phyloP scores from a whole-genome alignment of 352 stramenopile genomes.

The Globisporangium radiosum region DNA sequence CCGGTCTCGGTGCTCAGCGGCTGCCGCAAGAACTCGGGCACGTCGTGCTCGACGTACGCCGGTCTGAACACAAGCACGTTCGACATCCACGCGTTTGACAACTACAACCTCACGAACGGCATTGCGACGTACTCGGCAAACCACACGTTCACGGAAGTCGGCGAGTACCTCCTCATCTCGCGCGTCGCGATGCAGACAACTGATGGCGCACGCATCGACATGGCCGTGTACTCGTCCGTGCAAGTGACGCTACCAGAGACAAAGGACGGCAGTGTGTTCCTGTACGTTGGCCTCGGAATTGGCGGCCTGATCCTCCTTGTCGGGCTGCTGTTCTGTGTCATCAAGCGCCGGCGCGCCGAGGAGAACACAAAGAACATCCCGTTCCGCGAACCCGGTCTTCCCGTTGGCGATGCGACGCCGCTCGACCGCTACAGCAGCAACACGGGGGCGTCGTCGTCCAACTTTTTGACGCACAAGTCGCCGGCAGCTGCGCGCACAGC shows the following conservation, averaged over 20 bases:
- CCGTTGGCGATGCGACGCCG: slow-evolving; percentile 15
- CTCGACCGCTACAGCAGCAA: slow-evolving; percentile 41
- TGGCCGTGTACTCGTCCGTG: slow-evolving; percentile 75
- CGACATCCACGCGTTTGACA: slow-evolving; percentile 34
- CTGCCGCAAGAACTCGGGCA: slow-evolving; percentile 42
- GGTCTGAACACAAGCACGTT: slow-evolving; percentile 51
- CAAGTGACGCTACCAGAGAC: slow-evolving; percentile 46
- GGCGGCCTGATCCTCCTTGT: slow-evolving; percentile 56
- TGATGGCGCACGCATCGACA: slow-evolving; percentile 69
- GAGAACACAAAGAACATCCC: slow-evolving; percentile 67
- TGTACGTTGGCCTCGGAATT: slow-evolving; percentile 71
- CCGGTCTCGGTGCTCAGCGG: slow-evolving; percentile 65
- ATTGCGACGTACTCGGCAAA: slow-evolving; percentile 45
- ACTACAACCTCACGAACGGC: slow-evolving; percentile 61
- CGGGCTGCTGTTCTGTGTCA: slow-evolving; percentile 59
- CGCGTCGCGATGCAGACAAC: slow-evolving; percentile 64
- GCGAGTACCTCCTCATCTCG: slow-evolving; percentile 63
- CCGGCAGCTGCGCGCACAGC: slow-evolving; percentile 23
- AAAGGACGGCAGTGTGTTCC: slow-evolving; percentile 39
- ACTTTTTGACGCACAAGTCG: slow-evolving; percentile 63
- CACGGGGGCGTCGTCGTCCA: slow-evolving; percentile 49
- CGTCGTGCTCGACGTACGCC: slow-evolving; percentile 60
- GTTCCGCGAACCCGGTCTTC: slow-evolving; percentile 48
- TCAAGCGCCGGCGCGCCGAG: slow-evolving; percentile 55
- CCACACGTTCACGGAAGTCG: slow-evolving; percentile 47